phyloP scores from a whole-genome alignment of 768 basidiomycete species.

The Panaeolus cyanescens region DNA sequence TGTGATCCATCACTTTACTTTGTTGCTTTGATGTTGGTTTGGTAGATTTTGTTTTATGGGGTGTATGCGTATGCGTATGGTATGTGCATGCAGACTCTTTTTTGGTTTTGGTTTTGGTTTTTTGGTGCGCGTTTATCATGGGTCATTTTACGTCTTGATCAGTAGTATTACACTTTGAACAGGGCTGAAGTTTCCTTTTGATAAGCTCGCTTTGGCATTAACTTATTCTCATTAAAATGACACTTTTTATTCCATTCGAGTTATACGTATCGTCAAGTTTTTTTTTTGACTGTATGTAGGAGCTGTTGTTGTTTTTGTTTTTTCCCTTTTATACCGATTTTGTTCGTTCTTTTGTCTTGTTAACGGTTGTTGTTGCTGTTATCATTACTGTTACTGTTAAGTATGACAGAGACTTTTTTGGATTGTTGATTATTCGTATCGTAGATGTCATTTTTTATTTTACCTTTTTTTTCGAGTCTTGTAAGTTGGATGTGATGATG shows the following conservation, averaged over 20 bases:
- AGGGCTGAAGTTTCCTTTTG: neutral
- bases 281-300: no score
- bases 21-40: neutral
- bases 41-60: no score
- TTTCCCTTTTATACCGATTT: neutral
- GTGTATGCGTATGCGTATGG: no score
- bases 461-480: no score
- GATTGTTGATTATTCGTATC: no score
- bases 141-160: neutral
- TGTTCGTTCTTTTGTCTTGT: neutral
- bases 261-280: no score
- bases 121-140: neutral
- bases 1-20: neutral
- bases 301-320: neutral
- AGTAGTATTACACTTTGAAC: neutral
- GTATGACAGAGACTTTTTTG: no score
- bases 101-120: neutral
- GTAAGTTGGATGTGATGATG: no score
- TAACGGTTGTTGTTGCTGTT: no score
- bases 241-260: neutral
- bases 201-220: neutral
- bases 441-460: no score
- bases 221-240: neutral
- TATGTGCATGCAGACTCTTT: no score
- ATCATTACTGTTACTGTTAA: no score